These are phyloP conservation scores for Discostella stelligera DNA, from an alignment of 352 stramenopile species.

Conservation along the genomic window DNA sequence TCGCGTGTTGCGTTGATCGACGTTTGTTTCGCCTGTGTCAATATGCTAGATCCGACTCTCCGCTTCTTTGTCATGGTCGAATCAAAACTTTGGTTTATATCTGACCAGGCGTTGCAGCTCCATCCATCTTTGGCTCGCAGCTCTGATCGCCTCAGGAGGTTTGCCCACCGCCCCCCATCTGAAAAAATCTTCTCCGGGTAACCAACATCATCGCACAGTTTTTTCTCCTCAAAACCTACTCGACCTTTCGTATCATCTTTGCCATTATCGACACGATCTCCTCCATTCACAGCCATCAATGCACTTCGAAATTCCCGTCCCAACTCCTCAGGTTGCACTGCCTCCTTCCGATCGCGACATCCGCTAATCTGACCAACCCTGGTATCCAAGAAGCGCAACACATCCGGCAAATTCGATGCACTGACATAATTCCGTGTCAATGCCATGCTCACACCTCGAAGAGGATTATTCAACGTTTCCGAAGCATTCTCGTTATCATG, in stretches of 20 bases:
- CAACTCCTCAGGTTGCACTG: constrained; percentile 67
- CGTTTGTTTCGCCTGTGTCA: constrained; percentile 31
- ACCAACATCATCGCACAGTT: constrained; percentile 15
- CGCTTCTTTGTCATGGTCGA: not conserved
- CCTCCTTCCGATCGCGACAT: constrained; percentile 73
- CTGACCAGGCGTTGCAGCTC: constrained; percentile 73
- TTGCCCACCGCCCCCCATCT: constrained; percentile 30
- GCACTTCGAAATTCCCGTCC: constrained; percentile 58
- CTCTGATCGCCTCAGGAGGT: constrained; percentile 56
- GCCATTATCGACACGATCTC: not conserved
- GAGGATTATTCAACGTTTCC: not conserved
- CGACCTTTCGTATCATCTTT: not conserved
- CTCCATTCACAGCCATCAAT: constrained; percentile 15
- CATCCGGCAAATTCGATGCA: constrained; percentile 75
- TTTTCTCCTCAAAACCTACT: constrained; percentile 17
- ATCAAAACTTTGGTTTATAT: constrained; percentile 21
- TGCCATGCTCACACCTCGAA: constrained; percentile 85
- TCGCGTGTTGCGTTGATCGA: not conserved
- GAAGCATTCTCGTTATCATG: not conserved
- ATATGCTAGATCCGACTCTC: constrained; percentile 19
- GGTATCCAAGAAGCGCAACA: constrained; percentile 71
- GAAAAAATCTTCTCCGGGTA: constrained; percentile 8
- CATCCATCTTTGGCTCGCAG: constrained; percentile 50
- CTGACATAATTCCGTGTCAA: constrained; percentile 93
- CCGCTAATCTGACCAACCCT: constrained; percentile 78